Evolutionary conservation across 1,139 yeast genomes (phyloP).

Genomic region (Komagataea norvegica): DNA sequence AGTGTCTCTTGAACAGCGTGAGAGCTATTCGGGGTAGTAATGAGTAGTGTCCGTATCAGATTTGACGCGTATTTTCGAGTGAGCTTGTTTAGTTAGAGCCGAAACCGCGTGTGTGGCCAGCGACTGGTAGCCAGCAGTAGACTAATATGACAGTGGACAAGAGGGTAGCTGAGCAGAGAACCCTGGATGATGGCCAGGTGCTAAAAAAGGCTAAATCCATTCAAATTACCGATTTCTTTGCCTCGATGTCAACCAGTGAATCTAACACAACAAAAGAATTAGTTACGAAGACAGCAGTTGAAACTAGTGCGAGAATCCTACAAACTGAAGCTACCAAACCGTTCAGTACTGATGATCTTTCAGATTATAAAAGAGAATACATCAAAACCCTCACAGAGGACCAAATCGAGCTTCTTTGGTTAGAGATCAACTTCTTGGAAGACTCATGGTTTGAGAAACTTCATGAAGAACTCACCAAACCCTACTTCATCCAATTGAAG

Average conservation of each 20-base stretch:
- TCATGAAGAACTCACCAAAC: constrained; percentile 71
- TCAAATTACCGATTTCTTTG: constrained; percentile 6
- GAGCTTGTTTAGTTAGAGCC: too few relatives aligned
- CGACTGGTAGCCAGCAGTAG: too few relatives aligned
- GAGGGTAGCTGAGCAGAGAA: not conserved
- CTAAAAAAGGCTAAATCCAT: not conserved
- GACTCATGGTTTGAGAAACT: constrained; percentile 73
- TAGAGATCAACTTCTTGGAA: constrained; percentile 70
- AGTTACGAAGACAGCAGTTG: not conserved
- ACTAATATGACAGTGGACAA: constrained; percentile 6
- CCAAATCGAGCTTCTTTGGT: constrained; percentile 48
- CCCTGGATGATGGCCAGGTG: not conserved
- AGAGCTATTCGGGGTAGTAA: too few relatives aligned
- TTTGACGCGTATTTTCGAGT: too few relatives aligned
- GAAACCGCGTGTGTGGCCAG: not conserved
- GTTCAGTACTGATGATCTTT: not conserved
- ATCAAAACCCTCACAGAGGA: constrained; percentile 46
- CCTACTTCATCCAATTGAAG: constrained; percentile 77
- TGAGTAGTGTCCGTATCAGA: too few relatives aligned
- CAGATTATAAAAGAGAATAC: constrained; percentile 38
- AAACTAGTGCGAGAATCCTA: not conserved
- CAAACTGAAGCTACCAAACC: not conserved
- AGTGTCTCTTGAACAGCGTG: too few relatives aligned
- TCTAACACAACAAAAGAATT: not conserved
- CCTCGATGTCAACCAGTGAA: not conserved